Evolutionary conservation across 805 yeast species (phyloP), one percentile per base, ranked within the genome.

Genomic region (Zygosaccharomyces bailii): DNA sequence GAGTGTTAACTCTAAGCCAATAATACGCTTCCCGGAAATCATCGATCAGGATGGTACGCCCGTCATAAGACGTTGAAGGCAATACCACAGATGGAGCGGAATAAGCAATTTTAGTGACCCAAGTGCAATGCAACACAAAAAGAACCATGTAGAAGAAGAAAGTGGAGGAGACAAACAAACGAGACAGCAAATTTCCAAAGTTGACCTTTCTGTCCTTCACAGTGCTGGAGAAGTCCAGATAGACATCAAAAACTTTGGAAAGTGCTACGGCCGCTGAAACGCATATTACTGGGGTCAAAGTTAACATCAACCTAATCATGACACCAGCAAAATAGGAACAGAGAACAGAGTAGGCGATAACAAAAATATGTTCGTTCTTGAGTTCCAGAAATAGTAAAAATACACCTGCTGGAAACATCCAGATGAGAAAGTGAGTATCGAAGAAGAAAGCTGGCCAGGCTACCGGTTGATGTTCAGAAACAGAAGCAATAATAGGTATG

Each of bases 401-500:
- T 39, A 95, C 84, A 52, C 99, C 99, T 4, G 90, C 97, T 42
- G 99, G 99, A 86, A 93, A 93, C 55, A 93, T 74, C 99, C 99
- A 95, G 59, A 91, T 86, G 68, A 93, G 74, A 74, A 91, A 79
- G 59, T 82, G 86, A 41, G 93, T 83, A 66, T 93, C 99, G 64
- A 91, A 87, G 78, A 88, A 93, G 67, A 93, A 95, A 9, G 97
- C 81, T 8, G 98, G 96, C 99, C 99, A 93, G 3, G 99, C 96
- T n/a, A 98, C 91, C 48, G 99, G 99, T 74, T 93, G 99, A 73
- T 93, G 99, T 72, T 93, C 99, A 10, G 96, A 87, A 30, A 93
- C 99, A 2, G 97, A 90, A 1, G 99, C 99, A 68, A 93, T 93
- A 63, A 93, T 93, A 35, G 99, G 99, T 59, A 93, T 93, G 65